Evolutionary conservation across 495 filamentous ascomycete genomes (phyloP), one percentile per base, ranked within the genome.

Genomic region (Penicillium manginii): DNA sequence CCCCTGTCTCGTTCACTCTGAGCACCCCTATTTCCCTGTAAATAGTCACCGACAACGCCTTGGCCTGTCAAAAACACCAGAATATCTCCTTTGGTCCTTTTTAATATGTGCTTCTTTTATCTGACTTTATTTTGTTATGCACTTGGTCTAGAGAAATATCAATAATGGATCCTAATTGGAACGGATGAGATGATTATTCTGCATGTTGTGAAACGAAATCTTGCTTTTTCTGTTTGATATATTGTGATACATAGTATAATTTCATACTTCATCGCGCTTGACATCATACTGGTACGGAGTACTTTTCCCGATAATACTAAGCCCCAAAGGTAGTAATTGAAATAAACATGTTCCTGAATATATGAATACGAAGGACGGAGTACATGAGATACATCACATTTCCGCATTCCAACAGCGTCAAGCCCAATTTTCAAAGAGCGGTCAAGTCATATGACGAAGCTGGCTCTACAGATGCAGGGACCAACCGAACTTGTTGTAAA

Each of bases 1-100:
- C 78, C 0, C 72, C 84, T 0, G 76, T 82, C 2, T 80, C 75
- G 1, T 81, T 85, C 61, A 79, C 70, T 33, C 73, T 87, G 10
- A 68, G 73, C 4, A 75, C 72, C 14, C 73, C 82, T 9, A 75
- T 85, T 62, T 40, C 75, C 15, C 55, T 79, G 15, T 59, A 59
- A 49, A 57, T 39, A 5, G 45, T 5, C 39, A 43, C 17, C n/a
- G 40, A 19, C 40, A 17, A 43, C 17, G n/a, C n/a, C 17, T n/a
- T 3, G 4, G 40, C 40, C 19, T 43, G 40, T 43, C n/a, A 17
- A 17, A 19, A 43, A 17, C n/a, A 19, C 21, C 18, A 23, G 11
- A 23, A 12, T 47, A 12, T 23, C 26, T 22, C 2, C 8, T 26
- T 23, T 47, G 2, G 40, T 47, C 15, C 12, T 26, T 26, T 2